phyloP scores from a whole-genome alignment of 1,284 basidiomycete genomes.

The Ganoderma sinense region DNA sequence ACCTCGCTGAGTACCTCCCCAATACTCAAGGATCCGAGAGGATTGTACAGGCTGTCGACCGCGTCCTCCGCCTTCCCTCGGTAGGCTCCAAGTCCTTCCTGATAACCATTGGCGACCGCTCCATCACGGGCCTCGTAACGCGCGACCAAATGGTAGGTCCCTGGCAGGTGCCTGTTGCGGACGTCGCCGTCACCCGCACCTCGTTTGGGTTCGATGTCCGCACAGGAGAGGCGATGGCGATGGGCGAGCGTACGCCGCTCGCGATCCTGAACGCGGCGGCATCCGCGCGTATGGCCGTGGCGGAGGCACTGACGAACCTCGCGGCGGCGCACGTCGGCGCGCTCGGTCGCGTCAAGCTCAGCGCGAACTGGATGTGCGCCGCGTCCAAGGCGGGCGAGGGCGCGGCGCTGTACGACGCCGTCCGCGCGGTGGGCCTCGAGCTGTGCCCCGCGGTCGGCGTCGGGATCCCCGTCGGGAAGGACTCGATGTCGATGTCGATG shows the following conservation, averaged over 20 bases:
- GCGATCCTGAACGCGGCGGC: constrained; percentile 90
- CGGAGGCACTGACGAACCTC: constrained; percentile 93
- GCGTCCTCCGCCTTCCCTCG: constrained; percentile 90
- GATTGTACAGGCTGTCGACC: constrained; percentile 71
- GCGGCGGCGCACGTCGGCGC: constrained; percentile 82
- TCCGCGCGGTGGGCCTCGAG: constrained; percentile 92
- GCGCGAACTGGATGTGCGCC: constrained; percentile 99
- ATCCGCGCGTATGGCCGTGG: constrained; percentile 96
- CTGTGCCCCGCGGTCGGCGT: constrained; percentile 95
- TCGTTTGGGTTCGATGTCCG: constrained; percentile 91
- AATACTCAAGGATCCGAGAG: constrained; percentile 48
- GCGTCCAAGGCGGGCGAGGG: constrained; percentile 93
- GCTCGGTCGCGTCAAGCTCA: constrained; percentile 87
- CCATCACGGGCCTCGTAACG: constrained; percentile 93
- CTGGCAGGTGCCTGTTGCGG: constrained; percentile 98
- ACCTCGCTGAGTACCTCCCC: constrained; percentile 74
- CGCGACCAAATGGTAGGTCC: constrained; percentile 99
- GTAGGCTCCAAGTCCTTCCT: constrained; percentile 98
- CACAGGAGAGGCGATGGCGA: constrained; percentile 96
- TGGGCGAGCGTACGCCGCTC: constrained; percentile 95
- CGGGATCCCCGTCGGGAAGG: constrained; percentile 97
- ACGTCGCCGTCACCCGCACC: constrained; percentile 94
- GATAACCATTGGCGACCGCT: constrained; percentile 97
- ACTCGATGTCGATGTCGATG: constrained; percentile 99
- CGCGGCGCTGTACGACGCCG: constrained; percentile 90